These are phyloP conservation scores for Cordyceps javanica DNA, from an alignment of 2,329 filamentous ascomycete genomes.

Conservation along the genomic window DNA sequence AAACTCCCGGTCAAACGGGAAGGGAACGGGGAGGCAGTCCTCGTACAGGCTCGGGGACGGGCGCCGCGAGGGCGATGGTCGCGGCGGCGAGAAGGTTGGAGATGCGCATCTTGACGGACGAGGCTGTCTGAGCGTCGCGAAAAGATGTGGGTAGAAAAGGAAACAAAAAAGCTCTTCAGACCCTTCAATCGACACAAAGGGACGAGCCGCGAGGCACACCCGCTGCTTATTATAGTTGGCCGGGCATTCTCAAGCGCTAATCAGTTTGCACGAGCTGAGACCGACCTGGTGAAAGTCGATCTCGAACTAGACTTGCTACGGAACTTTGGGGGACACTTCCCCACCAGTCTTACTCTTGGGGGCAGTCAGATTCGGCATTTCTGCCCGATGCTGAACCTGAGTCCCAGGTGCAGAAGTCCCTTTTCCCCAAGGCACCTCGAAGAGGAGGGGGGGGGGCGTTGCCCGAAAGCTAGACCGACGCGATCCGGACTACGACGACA, in stretches of 20 bases:
- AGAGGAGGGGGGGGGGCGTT: neutral
- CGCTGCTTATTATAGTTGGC: conserved; percentile 1
- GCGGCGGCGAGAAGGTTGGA: conserved; percentile 16
- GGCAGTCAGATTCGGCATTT: neutral
- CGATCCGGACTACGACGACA: neutral
- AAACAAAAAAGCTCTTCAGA: neutral
- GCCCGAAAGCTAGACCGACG: conserved; percentile 8
- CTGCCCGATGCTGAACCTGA: conserved; percentile 4
- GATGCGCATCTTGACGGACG: conserved; percentile 5
- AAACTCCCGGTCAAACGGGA: neutral
- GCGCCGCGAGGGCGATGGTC: conserved; percentile 18
- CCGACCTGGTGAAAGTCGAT: neutral
- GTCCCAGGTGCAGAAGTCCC: neutral
- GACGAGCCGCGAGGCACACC: neutral
- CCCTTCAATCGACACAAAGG: neutral
- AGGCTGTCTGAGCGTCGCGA: neutral
- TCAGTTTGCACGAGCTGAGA: neutral
- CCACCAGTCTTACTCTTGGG: conserved; percentile 7
- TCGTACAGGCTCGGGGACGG: conserved; percentile 23
- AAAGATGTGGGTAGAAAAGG: neutral
- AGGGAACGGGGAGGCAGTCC: neutral
- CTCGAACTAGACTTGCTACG: neutral
- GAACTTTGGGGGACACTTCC: neutral
- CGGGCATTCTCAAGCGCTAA: neutral
- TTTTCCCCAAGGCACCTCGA: neutral